These are phyloP conservation scores for Cystoisospora suis DNA, from an alignment of 169 alveolate genomes.

Conservation along the genomic window DNA sequence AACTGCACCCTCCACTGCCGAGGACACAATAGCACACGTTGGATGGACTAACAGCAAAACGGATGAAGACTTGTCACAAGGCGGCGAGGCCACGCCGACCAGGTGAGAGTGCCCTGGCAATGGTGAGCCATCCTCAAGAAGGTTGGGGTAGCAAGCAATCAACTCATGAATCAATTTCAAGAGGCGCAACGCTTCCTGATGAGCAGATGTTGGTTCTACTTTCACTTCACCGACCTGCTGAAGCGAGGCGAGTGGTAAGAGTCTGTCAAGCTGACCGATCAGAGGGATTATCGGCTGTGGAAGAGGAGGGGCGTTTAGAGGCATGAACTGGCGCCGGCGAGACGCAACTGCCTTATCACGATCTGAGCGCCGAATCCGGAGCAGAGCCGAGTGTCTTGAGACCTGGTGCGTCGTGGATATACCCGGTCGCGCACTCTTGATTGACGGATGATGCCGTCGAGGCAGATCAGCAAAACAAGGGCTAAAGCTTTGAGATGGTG, in stretches of 20 bases:
- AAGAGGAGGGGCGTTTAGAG: constrained; percentile 22
- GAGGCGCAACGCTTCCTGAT: constrained; percentile 20
- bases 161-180: neutral
- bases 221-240: neutral
- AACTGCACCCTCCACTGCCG: too few species aligned
- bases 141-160: neutral
- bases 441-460: neutral
- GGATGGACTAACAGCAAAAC: too few species aligned
- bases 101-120: neutral
- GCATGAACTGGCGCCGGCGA: constrained; percentile 16
- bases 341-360: constrained; percentile 33
- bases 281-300: neutral
- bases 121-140: neutral
- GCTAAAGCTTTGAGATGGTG: too few species aligned
- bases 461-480: too few species aligned
- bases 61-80: too few species aligned
- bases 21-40: too few species aligned
- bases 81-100: neutral
- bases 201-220: neutral
- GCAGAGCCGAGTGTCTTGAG: neutral
- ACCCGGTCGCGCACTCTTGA: constrained; percentile 11
- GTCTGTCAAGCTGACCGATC: neutral
- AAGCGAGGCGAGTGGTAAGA: neutral
- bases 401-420: neutral
- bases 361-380: constrained; percentile 10